Base-by-base conservation (phyloP, 2,329 filamentous ascomycete genomes). In the Aspergillus neotritici region DNA sequence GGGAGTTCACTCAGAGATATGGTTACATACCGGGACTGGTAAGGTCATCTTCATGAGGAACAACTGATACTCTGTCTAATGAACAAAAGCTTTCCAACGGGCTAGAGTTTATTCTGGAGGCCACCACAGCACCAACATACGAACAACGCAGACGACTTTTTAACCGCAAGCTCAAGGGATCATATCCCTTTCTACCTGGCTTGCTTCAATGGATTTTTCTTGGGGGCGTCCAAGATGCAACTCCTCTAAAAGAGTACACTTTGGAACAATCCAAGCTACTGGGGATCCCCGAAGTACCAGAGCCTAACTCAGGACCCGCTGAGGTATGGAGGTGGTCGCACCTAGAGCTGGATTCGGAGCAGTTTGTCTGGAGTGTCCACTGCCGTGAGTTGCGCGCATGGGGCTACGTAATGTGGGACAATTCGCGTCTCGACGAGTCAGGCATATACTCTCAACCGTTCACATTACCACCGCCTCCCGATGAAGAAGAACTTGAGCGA, bases 321-420 rank as follows among this genome's bases (percentile, higher is more conserved):
- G 29, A 40, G 4, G 29, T 17, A 31, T 40, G 28, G 29, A 29
- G 13, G 10, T 17, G 21, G 6, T 29, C 28, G 7, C 28, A 40
- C 10, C 9, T 33, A 9, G 10, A 40, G 6, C 15, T 21, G 14
- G 4, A 14, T 11, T 21, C 13, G 29, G 10, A 4, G 5, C 13
- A 8, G 7, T 33, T 40, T 33, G 28, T 40, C 11, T 16, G 8
- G 21, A 31, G 28, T 17, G 4, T 15, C 13, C 10, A 28, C 3
- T 14, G 15, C 9, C 28, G 14, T n/a, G 37, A 32, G 4, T 10
- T 32, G 7, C n/a, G 15, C 14, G 14, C 14, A 31, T 40, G 37
- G 29, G 37, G 37, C 4, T 40, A 40, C 8, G 37, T 33, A n/a
- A 40, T 40, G 30, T 40, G 37, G 37, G 30, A 40, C 21, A 6